phyloP scores from a whole-genome alignment of 495 filamentous ascomycete genomes.

The Hypoxylon perforatum region DNA sequence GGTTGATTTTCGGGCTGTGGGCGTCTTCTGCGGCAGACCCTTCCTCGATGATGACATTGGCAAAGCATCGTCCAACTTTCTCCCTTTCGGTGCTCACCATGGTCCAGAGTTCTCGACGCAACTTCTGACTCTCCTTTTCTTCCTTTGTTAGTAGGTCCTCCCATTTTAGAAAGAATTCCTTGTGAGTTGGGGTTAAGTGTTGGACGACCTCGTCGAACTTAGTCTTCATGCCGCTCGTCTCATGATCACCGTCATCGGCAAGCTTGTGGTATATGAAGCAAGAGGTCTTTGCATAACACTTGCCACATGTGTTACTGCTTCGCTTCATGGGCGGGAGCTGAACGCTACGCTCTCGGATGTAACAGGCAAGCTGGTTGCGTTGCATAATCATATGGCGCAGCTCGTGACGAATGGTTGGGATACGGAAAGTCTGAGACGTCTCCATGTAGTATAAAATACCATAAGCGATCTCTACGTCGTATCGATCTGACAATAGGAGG shows the following conservation, averaged over 20 bases:
- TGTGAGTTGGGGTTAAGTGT: constrained; percentile 77
- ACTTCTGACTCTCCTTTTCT: constrained; percentile 84
- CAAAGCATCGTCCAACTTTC: constrained; percentile 76
- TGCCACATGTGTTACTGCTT: constrained; percentile 77
- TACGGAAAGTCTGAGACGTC: constrained; percentile 82
- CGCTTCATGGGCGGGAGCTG: constrained; percentile 86
- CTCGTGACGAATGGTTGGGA: constrained; percentile 85
- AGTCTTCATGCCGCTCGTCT: constrained; percentile 78
- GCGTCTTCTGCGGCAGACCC: constrained; percentile 74
- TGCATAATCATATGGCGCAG: constrained; percentile 95
- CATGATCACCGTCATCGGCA: constrained; percentile 82
- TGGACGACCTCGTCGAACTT: constrained; percentile 80
- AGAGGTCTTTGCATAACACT: constrained; percentile 86
- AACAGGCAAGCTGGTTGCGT: constrained; percentile 88
- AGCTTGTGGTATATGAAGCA: constrained; percentile 97
- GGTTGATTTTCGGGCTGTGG: constrained; percentile 83
- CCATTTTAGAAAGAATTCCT: constrained; percentile 92
- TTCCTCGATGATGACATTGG: constrained; percentile 77
- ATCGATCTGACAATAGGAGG: constrained; percentile 89
- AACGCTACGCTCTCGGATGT: constrained; percentile 79
- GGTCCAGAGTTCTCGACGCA: constrained; percentile 92
- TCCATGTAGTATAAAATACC: constrained; percentile 96
- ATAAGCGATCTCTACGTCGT: constrained; percentile 88
- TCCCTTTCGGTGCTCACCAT: constrained; percentile 91
- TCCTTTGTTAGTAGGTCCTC: constrained; percentile 93